Conservation (phyloP, 495 filamentous ascomycete species). For the Pyrenopolyporus hunteri region DNA sequence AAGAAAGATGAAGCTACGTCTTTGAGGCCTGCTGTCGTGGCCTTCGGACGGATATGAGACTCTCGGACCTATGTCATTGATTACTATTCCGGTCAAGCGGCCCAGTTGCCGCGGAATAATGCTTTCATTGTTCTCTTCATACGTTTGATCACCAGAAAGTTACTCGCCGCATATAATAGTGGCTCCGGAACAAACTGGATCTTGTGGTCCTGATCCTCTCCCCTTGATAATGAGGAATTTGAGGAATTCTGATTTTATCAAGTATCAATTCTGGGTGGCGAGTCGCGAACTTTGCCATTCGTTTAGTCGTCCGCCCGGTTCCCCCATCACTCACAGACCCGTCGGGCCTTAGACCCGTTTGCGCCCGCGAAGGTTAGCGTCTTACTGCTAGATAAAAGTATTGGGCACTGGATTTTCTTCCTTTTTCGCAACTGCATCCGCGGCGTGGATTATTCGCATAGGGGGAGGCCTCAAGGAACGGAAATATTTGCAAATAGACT, state of each 20-base stretch:
- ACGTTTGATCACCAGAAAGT: constrained; percentile 8
- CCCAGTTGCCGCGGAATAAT: neutral
- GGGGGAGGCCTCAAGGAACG: constrained; percentile 32
- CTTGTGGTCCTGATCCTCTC: neutral
- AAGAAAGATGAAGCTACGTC: neutral
- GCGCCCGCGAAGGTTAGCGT: constrained; percentile 4
- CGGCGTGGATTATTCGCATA: constrained; percentile 41
- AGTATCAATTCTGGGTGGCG: neutral
- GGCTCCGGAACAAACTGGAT: constrained; percentile 1
- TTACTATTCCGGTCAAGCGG: neutral
- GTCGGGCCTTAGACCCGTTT: neutral
- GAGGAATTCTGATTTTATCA: neutral
- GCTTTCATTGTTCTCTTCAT: constrained; percentile 1
- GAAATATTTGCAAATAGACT: constrained; percentile 41
- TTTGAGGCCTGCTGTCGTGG: neutral
- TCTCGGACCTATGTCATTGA: neutral
- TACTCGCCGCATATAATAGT: constrained; percentile 9
- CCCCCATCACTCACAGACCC: constrained; percentile 3
- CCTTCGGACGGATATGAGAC: neutral
- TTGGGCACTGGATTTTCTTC: constrained; percentile 24
- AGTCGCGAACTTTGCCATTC: constrained; percentile 1
- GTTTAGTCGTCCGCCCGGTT: constrained; percentile 5
- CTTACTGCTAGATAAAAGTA: constrained; percentile 40
- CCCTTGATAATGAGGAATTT: constrained; percentile 4
- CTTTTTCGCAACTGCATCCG: constrained; percentile 41